Conservation (phyloP, 1,284 basidiomycete genomes). For the Cryptococcus deneoformans region DNA sequence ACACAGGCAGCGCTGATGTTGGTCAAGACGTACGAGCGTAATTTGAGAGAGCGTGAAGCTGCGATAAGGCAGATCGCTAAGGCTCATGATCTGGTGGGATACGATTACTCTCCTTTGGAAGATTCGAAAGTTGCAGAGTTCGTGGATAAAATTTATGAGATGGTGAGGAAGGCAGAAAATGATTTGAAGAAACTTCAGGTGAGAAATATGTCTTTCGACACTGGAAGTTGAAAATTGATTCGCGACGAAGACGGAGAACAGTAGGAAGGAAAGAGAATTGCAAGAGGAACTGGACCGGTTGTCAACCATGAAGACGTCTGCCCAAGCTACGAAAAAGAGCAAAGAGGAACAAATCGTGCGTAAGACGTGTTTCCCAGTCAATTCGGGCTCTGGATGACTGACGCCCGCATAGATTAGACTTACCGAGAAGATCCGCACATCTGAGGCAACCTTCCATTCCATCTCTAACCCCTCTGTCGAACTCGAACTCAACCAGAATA, state of each 20-base stretch:
- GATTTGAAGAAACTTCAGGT: constrained; percentile 40
- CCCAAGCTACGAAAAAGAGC: constrained; percentile 37
- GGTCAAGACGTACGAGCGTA: constrained; percentile 68
- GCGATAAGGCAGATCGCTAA: constrained; percentile 68
- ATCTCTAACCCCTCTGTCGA: constrained; percentile 60
- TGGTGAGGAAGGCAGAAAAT: constrained; percentile 35
- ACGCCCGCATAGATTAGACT: constrained; percentile 22
- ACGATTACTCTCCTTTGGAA: constrained; percentile 52
- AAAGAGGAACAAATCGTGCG: constrained; percentile 64
- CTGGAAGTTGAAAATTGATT: not conserved
- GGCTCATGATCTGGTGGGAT: constrained; percentile 71
- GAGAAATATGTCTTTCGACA: not conserved
- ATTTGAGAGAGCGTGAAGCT: constrained; percentile 69
- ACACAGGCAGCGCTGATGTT: not conserved
- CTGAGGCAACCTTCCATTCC: constrained; percentile 60
- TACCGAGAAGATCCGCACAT: constrained; percentile 43
- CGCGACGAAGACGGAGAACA: constrained; percentile 24
- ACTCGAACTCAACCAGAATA: constrained; percentile 59
- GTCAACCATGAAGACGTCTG: constrained; percentile 27
- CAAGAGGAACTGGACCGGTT: constrained; percentile 40
- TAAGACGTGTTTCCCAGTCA: not conserved
- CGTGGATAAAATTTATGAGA: constrained; percentile 36
- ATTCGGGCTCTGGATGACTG: not conserved
- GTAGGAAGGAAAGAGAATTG: constrained; percentile 38
- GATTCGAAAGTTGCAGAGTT: constrained; percentile 39